phyloP scores from a whole-genome alignment of 2,329 filamentous ascomycete species.

The Trichothecium roseum region DNA sequence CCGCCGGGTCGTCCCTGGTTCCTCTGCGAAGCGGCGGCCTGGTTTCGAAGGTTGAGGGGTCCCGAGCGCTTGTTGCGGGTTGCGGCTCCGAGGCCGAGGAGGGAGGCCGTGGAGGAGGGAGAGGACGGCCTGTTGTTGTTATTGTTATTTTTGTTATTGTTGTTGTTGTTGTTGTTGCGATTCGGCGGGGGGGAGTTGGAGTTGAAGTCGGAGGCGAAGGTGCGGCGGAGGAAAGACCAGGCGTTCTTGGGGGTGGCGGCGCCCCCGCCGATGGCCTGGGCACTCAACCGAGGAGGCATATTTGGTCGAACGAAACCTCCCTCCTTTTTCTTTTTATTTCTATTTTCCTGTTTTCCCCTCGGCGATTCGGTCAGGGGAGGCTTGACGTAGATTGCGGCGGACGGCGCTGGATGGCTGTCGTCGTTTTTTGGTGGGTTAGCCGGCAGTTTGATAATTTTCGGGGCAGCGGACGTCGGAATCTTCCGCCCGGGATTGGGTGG shows the following conservation, averaged over 20 bases:
- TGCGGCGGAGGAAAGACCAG: constrained; percentile 10
- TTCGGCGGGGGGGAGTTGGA: background rate
- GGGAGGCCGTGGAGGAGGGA: constrained; percentile 11
- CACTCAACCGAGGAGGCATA: background rate
- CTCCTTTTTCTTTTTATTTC: too few relatives aligned
- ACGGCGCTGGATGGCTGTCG: constrained; percentile 1
- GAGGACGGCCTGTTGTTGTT: constrained; percentile 13
- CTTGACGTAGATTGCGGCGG: too few relatives aligned
- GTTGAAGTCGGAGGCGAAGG: constrained; percentile 17
- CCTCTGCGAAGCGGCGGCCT: background rate
- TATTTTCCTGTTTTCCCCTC: too few relatives aligned
- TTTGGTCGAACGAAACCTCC: too few relatives aligned
- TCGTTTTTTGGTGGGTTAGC: background rate
- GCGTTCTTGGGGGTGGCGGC: background rate
- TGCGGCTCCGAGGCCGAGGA: constrained; percentile 1
- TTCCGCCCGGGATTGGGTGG: background rate
- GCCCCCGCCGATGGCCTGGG: background rate
- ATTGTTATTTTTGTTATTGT: too few relatives aligned
- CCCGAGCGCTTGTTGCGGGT: background rate
- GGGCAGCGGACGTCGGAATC: background rate
- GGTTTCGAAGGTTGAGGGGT: background rate
- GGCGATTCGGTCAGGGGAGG: too few relatives aligned
- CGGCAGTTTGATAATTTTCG: background rate
- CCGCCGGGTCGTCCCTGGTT: background rate
- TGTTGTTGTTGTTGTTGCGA: background rate